phyloP scores from a whole-genome alignment of 1,284 basidiomycete species.

The Albatrellus sp. region DNA sequence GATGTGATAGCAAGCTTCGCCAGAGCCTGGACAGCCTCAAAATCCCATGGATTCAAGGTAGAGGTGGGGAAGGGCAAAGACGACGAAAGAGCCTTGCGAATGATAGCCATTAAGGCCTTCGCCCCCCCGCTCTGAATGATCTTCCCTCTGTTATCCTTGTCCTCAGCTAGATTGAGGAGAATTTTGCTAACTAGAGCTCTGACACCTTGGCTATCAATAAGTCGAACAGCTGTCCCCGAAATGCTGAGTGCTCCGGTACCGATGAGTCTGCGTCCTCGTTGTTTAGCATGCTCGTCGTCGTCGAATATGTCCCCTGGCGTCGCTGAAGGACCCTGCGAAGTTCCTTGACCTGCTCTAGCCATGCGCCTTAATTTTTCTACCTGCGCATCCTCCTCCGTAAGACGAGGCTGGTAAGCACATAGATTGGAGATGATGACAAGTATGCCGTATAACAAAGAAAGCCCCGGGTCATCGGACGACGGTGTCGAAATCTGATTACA shows the following conservation, averaged over 20 bases:
- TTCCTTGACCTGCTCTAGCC: slow-evolving; percentile 33
- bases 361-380: slow-evolving; percentile 66
- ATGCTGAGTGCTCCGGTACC: slow-evolving; percentile 51
- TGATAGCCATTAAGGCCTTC: slow-evolving; percentile 57
- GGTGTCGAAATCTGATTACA: slow-evolving; percentile 24
- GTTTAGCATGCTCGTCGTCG: slow-evolving; percentile 50
- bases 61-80: slow-evolving; percentile 14
- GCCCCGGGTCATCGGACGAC: slow-evolving; percentile 21
- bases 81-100: slow-evolving; percentile 23
- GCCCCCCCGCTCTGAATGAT: slow-evolving; percentile 80
- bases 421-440: slow-evolving; percentile 67
- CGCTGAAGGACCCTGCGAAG: slow-evolving; percentile 20
- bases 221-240: slow-evolving; percentile 42
- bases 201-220: slow-evolving; percentile 44
- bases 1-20: slow-evolving; percentile 90
- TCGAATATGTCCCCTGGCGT: slow-evolving; percentile 28
- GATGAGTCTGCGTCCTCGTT: slow-evolving; percentile 44
- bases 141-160: slow-evolving; percentile 63
- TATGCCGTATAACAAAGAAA: slow-evolving; percentile 63
- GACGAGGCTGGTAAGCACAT: slow-evolving; percentile 51
- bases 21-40: slow-evolving; percentile 76
- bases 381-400: slow-evolving; percentile 72
- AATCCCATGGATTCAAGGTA: slow-evolving; percentile 31
- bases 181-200: slow-evolving; percentile 39
- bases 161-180: slow-evolving; percentile 64